A percentile compares a stretch with the other conserved stretches of the same genome.
Evolutionary conservation across 1,284 basidiomycete genomes (phyloP).

Genomic region (Ustilago bromivora): DNA sequence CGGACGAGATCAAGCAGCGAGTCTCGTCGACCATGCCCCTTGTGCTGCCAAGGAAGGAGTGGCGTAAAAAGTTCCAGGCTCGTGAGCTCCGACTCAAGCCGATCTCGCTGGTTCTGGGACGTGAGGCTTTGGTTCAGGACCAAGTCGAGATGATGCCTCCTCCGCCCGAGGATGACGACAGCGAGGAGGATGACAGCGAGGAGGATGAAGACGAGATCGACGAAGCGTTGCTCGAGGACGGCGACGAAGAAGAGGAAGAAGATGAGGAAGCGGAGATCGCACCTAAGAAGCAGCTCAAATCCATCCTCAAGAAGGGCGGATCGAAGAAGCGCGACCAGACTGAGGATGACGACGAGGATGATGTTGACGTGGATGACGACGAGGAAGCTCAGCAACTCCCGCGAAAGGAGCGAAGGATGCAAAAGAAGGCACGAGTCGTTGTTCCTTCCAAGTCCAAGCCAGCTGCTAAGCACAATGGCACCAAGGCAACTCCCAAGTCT

Average conservation of each 20-base stretch:
- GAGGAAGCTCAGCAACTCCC: slow-evolving; percentile 27
- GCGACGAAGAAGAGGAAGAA: slow-evolving; percentile 42
- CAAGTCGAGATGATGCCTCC: slow-evolving; percentile 49
- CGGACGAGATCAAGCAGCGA: slow-evolving; percentile 37
- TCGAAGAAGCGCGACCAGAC: slow-evolving; percentile 32
- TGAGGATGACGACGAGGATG: slow-evolving; percentile 22
- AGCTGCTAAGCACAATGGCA: slow-evolving; percentile 21
- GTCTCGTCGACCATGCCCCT: slow-evolving; percentile 21
- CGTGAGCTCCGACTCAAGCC: slow-evolving; percentile 57
- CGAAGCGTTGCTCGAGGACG: slow-evolving; percentile 45
- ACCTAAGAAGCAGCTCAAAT: slow-evolving; percentile 43
- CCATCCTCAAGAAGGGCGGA: slow-evolving; percentile 49
- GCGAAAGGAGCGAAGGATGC: slow-evolving; percentile 41
- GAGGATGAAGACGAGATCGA: slow-evolving; percentile 55
- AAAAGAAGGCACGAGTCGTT: slow-evolving; percentile 46
- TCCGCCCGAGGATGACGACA: slow-evolving; percentile 54
- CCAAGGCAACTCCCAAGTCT: slow-evolving; percentile 24
- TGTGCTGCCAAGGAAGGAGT: slow-evolving; percentile 52
- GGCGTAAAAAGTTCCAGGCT: slow-evolving; percentile 53
- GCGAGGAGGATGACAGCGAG: slow-evolving; percentile 52
- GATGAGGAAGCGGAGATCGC: slow-evolving; percentile 34
- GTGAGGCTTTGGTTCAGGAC: slow-evolving; percentile 46
- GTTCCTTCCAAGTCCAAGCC: slow-evolving; percentile 44
- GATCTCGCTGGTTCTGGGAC: slow-evolving; percentile 43
- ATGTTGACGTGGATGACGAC: slow-evolving; percentile 23